These are phyloP conservation scores for Dactylonectria estremocensis DNA, from an alignment of 2,329 filamentous ascomycete species.

Conservation along the genomic window DNA sequence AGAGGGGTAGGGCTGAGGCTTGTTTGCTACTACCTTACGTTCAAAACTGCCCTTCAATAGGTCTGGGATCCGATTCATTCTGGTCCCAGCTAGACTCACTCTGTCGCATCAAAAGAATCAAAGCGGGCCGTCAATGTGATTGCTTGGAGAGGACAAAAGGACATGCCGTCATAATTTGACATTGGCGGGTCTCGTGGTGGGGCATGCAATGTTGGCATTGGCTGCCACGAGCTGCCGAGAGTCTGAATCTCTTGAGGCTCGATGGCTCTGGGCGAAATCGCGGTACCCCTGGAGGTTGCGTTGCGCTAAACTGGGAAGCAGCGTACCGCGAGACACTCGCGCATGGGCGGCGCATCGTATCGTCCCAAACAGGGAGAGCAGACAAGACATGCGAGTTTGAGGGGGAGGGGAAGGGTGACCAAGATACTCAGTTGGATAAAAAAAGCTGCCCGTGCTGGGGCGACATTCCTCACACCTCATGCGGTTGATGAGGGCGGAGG, in stretches of 20 bases:
- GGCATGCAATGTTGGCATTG: slow-evolving; percentile 13
- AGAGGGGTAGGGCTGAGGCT: not conserved
- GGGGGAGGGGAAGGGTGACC: slow-evolving; percentile 6
- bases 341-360: slow-evolving; percentile 20
- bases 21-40: not conserved
- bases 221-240: slow-evolving; percentile 30
- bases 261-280: slow-evolving; percentile 26
- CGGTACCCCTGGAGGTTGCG: slow-evolving; percentile 25
- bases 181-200: slow-evolving; percentile 35
- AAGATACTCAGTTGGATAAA: not conserved
- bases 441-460: not conserved
- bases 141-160: slow-evolving; percentile 15
- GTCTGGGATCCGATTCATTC: not conserved
- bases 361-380: slow-evolving; percentile 2
- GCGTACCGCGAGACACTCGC: slow-evolving; percentile 16
- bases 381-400: slow-evolving; percentile 15
- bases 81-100: not conserved
- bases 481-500: slow-evolving; percentile 3
- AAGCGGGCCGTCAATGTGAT: not conserved
- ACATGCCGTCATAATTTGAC: slow-evolving; percentile 44
- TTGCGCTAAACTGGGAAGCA: slow-evolving; percentile 32
- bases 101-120: slow-evolving; percentile 11
- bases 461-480: slow-evolving; percentile 23
- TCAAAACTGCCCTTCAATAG: not conserved
- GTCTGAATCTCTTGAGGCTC: slow-evolving; percentile 24